phyloP scores from a whole-genome alignment of 257 asterid genomes.

The Solanum clarkiae region DNA sequence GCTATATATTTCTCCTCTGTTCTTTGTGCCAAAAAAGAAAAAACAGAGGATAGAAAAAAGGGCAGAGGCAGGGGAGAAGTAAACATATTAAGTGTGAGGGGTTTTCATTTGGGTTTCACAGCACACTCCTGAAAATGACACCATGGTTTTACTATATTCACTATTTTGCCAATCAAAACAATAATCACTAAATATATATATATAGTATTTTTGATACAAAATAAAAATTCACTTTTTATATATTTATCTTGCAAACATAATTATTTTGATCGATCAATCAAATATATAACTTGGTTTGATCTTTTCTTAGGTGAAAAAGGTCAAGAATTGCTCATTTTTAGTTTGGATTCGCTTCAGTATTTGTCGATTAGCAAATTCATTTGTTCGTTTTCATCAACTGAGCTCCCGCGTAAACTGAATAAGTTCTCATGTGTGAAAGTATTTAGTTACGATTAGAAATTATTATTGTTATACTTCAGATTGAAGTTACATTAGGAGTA shows the following conservation, averaged over 20 bases:
- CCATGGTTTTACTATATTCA: not conserved
- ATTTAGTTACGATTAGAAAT: not conserved
- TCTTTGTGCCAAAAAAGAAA: conserved; percentile 16
- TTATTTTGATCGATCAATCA: not conserved
- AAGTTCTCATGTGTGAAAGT: not conserved
- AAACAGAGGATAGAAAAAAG: conserved; percentile 22
- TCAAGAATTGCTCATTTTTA: not conserved
- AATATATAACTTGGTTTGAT: not conserved
- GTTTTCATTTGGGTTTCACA: not conserved
- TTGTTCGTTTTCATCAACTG: not conserved
- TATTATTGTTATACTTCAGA: not conserved
- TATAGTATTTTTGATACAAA: too few relatives aligned
- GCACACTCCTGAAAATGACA: not conserved
- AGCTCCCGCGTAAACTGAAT: not conserved
- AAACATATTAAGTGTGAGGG: not conserved
- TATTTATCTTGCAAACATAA: too few relatives aligned
- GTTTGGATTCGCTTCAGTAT: not conserved
- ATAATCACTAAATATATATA: not conserved
- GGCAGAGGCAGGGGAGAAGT: not conserved
- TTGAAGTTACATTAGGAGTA: too few relatives aligned
- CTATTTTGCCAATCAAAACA: not conserved
- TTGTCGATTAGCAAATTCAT: not conserved
- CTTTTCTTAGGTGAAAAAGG: too few relatives aligned
- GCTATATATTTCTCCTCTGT: conserved; percentile 10
- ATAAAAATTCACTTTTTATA: too few relatives aligned